Base-by-base conservation (phyloP, 75 land plant genomes). In the Pinus tabuliformis region DNA sequence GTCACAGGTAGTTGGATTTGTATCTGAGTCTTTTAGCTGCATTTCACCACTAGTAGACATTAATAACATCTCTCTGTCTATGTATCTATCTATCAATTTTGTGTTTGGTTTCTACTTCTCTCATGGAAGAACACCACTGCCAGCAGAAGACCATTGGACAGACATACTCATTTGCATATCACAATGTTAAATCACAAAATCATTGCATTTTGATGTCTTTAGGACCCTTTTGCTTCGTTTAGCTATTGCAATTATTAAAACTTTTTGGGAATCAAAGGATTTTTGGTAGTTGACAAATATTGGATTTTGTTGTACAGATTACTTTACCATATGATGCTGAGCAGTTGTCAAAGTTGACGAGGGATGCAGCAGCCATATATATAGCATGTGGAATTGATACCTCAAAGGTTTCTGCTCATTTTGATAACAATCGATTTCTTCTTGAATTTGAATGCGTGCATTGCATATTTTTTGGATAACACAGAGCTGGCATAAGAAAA, bases 361-460 rank as follows among this genome's bases (percentile, higher is more conserved):
- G 87, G 62, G 86, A 78, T 52, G 90, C 98, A 70, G 99, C 99
- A 76, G 99, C 99, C 11, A 75, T 97, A 57, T 97, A 94, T 81
- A 80, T 97, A 70, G 99, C 99, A 30, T 97, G 99, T 85, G 99
- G 99, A 16, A 83, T 94, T n/a, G 95, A 97, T 80, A 82, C 91
- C 26, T 74, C 93, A 33, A 97, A 97, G 98, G 98, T 97, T 28
- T 73, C 22, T 49, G 13, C 54, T 49, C 54, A 57, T 58, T 75
- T 20, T 39, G 45, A 13, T 62, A 22, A 68, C 42, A 42, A 42
- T 9, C 17, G 6, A 80, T 56, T 33, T 39, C 11, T 17, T 68
- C n/a, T 79, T 49, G 57, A 37, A 18, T 79, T 58, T 24, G 7
- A 24, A 21, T 57, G 14, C 8, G n/a, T 42, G 52, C 24, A 8